phyloP scores from a whole-genome alignment of 345 rosid genomes.

The Stellera chamaejasme region DNA sequence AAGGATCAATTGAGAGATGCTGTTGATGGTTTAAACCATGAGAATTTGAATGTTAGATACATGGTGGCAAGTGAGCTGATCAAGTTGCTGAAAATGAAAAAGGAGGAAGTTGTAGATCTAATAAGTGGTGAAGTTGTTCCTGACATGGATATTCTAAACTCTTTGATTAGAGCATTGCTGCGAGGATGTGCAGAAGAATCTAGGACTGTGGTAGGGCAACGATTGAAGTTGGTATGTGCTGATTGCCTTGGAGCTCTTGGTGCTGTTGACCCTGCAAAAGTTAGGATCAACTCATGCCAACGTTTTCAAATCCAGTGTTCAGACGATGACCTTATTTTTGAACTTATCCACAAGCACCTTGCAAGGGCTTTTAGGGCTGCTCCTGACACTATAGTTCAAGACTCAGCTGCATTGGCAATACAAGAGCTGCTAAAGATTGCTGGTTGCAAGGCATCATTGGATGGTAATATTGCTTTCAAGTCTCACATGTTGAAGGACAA shows the following conservation, averaged over 20 bases:
- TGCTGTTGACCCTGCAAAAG: constrained; percentile 98
- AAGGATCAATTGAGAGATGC: constrained; percentile 79
- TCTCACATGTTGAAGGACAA: constrained; percentile 28
- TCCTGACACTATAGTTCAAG: constrained; percentile 84
- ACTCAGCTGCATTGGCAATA: constrained; percentile 97
- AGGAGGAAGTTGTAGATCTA: constrained; percentile 66
- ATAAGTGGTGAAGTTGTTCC: constrained; percentile 65
- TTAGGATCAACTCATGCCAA: constrained; percentile 55
- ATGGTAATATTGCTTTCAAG: constrained; percentile 46
- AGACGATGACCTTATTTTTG: constrained; percentile 97
- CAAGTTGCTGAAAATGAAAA: constrained; percentile 64
- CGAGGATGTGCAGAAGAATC: constrained; percentile 99
- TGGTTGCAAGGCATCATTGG: constrained; percentile 93
- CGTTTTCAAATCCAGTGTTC: constrained; percentile 97
- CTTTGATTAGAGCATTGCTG: constrained; percentile 72
- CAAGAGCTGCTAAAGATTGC: constrained; percentile 94
- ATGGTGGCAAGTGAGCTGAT: constrained; percentile 93
- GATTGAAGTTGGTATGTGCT: constrained; percentile 83
- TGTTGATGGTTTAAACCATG: constrained; percentile 78
- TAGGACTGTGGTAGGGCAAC: constrained; percentile 81
- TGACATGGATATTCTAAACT: constrained; percentile 79
- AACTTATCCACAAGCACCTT: constrained; percentile 84
- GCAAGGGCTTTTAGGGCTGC: constrained; percentile 99
- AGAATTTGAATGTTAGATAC: constrained; percentile 94
- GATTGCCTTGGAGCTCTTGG: constrained; percentile 95